A percentile compares a stretch with the other conserved stretches of the same genome.
phyloP scores from a whole-genome alignment of 176 grass and related monocot genomes.

The Metroxylon sagu region DNA sequence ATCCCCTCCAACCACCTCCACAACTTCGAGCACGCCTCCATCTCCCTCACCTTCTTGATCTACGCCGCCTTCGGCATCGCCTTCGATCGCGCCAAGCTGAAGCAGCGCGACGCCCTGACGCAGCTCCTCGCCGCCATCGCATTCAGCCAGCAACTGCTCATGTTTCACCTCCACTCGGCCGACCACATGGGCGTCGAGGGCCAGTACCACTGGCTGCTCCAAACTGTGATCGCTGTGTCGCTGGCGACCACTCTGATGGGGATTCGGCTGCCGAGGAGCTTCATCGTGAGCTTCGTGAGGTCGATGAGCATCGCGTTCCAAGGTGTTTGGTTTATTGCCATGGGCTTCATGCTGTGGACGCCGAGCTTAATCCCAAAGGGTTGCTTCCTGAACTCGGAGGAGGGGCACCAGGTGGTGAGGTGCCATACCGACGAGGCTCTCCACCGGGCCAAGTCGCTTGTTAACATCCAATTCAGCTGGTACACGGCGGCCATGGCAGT shows the following conservation, averaged over 20 bases:
- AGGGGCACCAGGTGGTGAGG: not conserved
- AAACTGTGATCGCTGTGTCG: conserved; percentile 1
- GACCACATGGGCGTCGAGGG: conserved; percentile 16
- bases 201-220: conserved; percentile 9
- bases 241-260: not conserved
- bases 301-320: conserved; percentile 8
- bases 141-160: conserved; percentile 6
- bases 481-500: not conserved
- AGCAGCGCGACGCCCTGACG: not conserved
- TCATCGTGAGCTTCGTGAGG: conserved; percentile 6
- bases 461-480: conserved; percentile 18
- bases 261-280: conserved; percentile 1
- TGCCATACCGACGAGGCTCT: conserved; percentile 1
- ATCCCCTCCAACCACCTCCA: conserved; percentile 86
- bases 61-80: conserved; percentile 62
- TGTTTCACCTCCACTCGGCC: conserved; percentile 16
- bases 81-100: conserved; percentile 25
- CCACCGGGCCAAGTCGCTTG: conserved; percentile 9
- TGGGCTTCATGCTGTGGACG: conserved; percentile 19
- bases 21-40: conserved; percentile 98
- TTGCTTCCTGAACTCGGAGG: conserved; percentile 13
- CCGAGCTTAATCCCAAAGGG: conserved; percentile 12
- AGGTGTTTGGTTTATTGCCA: conserved; percentile 7
- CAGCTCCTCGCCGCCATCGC: not conserved
- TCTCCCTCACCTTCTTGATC: conserved; percentile 62